A percentile compares a stretch with the other conserved stretches of the same genome.
Evolutionary conservation across 306 rosid genomes (phyloP).

Genomic region (Phaseolus lunatus): DNA sequence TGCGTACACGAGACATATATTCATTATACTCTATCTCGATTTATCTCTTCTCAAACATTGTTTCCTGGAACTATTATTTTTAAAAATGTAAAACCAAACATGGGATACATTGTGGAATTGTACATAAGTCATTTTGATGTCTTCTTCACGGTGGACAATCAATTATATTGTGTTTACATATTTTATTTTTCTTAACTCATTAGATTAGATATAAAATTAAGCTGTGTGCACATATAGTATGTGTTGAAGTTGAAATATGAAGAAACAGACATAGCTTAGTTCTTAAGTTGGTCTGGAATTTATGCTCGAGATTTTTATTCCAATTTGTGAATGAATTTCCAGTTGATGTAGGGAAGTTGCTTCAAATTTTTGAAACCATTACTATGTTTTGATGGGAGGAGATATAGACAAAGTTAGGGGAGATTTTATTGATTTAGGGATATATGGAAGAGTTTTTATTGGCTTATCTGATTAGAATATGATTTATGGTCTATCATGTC

Average conservation of each 20-base stretch:
- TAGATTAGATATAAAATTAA: background rate
- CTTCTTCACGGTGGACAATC: background rate
- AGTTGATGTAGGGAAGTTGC: background rate
- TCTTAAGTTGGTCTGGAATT: background rate
- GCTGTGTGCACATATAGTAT: background rate
- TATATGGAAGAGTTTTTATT: background rate
- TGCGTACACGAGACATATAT: no score
- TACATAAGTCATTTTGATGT: no score
- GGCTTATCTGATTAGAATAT: no score
- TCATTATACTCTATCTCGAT: no score
- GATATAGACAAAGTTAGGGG: background rate
- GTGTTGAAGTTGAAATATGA: background rate
- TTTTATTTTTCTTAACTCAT: background rate
- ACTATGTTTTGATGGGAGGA: background rate
- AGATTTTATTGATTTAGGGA: background rate
- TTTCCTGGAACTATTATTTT: no score
- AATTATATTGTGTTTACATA: background rate
- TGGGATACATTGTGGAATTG: no score
- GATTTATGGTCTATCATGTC: no score
- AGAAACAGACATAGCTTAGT: background rate
- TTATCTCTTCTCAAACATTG: no score
- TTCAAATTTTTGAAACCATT: background rate
- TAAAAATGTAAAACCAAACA: no score
- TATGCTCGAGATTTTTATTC: background rate
- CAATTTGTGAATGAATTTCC: conserved; percentile 7